Conservation (phyloP, 495 filamentous ascomycete genomes). For the Letharia columbiana region DNA sequence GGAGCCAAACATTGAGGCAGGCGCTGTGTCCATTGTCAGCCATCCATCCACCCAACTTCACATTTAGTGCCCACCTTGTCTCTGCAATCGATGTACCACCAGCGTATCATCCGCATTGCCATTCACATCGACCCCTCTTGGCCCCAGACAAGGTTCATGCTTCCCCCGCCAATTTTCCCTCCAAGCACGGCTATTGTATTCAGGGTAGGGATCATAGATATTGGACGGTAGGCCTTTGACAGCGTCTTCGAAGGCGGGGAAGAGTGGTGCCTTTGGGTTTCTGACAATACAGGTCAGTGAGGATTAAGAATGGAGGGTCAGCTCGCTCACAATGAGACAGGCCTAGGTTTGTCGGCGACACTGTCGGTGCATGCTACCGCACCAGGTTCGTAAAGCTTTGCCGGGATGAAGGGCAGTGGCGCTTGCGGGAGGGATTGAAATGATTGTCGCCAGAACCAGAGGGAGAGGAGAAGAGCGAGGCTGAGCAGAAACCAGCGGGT, state of each 20-base stretch:
- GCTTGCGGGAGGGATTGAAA: neutral
- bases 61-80: conserved; percentile 20
- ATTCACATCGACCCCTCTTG: conserved; percentile 38
- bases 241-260: conserved; percentile 18
- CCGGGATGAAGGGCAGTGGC: conserved; percentile 3
- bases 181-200: conserved; percentile 42
- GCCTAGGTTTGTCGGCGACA: neutral
- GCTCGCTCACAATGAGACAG: neutral
- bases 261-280: conserved; percentile 11
- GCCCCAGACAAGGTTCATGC: conserved; percentile 39
- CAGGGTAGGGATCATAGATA: conserved; percentile 44
- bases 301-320: too few species aligned
- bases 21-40: conserved; percentile 30
- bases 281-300: conserved; percentile 8
- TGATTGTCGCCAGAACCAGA: conserved; percentile 15
- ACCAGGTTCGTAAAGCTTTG: conserved; percentile 17
- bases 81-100: conserved; percentile 36
- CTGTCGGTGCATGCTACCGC: conserved; percentile 10
- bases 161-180: conserved; percentile 35
- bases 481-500: conserved; percentile 6
- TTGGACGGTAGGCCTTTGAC: conserved; percentile 11
- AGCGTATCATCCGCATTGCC: conserved; percentile 40
- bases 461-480: neutral
- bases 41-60: neutral
- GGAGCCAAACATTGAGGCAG: conserved; percentile 39